phyloP scores from a whole-genome alignment of 1,139 yeast species.

The Spathaspora jeffriesii region DNA sequence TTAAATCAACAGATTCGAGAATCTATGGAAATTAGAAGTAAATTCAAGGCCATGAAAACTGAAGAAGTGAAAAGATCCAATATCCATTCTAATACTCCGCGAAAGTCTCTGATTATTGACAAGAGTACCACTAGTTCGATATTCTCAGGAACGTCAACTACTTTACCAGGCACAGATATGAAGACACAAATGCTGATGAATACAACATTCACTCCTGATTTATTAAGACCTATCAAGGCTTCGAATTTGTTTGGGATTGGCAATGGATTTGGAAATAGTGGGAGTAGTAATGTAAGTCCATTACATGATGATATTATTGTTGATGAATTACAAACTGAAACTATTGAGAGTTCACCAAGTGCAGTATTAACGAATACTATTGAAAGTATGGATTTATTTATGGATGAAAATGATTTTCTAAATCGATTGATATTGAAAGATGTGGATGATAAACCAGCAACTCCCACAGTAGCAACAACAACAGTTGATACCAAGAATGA shows the following conservation, averaged over 20 bases:
- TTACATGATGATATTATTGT: constrained; percentile 10
- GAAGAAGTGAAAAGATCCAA: constrained; percentile 14
- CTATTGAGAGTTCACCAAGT: constrained; percentile 12
- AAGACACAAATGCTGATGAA: neutral
- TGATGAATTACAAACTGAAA: constrained; percentile 14
- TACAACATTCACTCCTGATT: constrained; percentile 18
- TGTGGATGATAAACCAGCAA: constrained; percentile 4
- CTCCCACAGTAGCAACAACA: neutral
- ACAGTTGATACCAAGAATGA: constrained; percentile 3
- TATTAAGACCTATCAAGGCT: constrained; percentile 23
- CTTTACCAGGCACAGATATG: constrained; percentile 1
- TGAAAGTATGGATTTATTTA: constrained; percentile 14
- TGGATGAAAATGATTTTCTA: constrained; percentile 18
- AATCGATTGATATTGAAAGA: constrained; percentile 14
- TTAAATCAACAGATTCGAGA: constrained; percentile 37
- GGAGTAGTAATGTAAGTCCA: neutral
- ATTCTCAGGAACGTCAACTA: neutral
- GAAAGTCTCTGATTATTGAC: neutral
- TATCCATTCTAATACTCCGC: constrained; percentile 3
- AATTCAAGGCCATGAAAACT: constrained; percentile 21
- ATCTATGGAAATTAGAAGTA: constrained; percentile 30
- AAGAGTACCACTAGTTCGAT: constrained; percentile 1
- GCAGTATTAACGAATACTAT: constrained; percentile 2
- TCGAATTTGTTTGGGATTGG: constrained; percentile 15
- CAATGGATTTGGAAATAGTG: constrained; percentile 5